Conservation (phyloP, 805 yeast genomes). For the Wickerhamiella australiensis region DNA sequence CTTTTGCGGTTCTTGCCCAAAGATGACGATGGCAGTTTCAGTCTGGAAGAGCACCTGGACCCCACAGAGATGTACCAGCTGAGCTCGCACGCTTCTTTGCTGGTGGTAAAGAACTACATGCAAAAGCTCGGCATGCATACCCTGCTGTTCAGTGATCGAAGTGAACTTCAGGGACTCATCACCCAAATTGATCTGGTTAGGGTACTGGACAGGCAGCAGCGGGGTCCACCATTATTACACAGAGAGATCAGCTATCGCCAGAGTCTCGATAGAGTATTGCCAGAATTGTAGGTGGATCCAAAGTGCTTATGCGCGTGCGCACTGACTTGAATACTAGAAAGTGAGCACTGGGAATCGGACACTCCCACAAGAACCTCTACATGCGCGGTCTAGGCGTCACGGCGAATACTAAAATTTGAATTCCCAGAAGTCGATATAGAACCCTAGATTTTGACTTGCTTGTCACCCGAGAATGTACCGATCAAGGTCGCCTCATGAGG, state of each 20-base stretch:
- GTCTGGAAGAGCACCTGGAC: neutral
- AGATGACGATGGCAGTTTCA: slow-evolving; percentile 6
- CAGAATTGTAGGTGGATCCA: slow-evolving; percentile 2
- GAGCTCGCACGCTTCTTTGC: slow-evolving; percentile 5
- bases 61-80: slow-evolving; percentile 2
- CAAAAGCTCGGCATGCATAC: slow-evolving; percentile 11
- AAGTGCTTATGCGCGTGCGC: too few relatives aligned
- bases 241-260: slow-evolving; percentile 12
- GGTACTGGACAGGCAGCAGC: neutral
- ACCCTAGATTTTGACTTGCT: too few relatives aligned
- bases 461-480: too few relatives aligned
- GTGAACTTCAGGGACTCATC: slow-evolving; percentile 12
- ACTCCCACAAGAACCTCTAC: too few relatives aligned
- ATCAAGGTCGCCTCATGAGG: too few relatives aligned
- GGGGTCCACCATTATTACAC: slow-evolving; percentile 10
- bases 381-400: too few relatives aligned
- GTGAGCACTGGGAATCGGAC: too few relatives aligned
- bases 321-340: too few relatives aligned
- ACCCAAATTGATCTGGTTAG: slow-evolving; percentile 10
- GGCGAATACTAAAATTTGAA: too few relatives aligned
- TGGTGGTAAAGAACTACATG: slow-evolving; percentile 6
- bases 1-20: slow-evolving; percentile 2
- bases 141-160: slow-evolving; percentile 4
- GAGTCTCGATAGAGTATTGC: slow-evolving; percentile 9
- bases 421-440: too few relatives aligned